Conservation (phyloP, 306 rosid genomes). For the Psophocarpus tetragonolobus region DNA sequence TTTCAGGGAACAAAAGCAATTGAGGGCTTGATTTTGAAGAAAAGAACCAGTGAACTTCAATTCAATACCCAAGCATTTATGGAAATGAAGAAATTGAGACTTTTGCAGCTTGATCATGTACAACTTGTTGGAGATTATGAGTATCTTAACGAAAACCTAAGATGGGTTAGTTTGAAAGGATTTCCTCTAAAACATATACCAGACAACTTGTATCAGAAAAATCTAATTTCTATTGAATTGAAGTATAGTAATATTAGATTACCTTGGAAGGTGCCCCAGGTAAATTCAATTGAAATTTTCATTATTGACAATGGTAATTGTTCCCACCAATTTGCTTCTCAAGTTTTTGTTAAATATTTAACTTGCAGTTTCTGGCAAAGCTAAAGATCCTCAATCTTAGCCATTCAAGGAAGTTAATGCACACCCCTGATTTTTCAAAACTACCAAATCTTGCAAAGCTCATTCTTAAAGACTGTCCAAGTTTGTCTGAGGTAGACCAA, state of each 20-base stretch:
- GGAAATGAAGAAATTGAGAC: conserved; percentile 43
- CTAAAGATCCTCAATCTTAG: not conserved
- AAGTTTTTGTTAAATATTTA: no score
- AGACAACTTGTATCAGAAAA: not conserved
- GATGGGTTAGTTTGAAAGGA: conserved; percentile 46
- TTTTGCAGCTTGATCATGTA: conserved; percentile 39
- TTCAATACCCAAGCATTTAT: conserved; percentile 33
- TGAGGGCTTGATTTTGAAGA: conserved; percentile 23
- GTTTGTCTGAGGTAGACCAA: not conserved
- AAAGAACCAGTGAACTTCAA: not conserved
- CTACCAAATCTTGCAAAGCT: not conserved
- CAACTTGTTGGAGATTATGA: conserved; percentile 30
- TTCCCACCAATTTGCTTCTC: not conserved
- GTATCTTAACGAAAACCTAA: conserved; percentile 29
- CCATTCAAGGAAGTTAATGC: not conserved
- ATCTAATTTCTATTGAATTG: not conserved
- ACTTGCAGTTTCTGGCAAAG: not conserved
- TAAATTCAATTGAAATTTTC: not conserved
- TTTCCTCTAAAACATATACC: conserved; percentile 34
- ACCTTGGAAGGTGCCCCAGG: conserved; percentile 45
- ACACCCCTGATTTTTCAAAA: not conserved
- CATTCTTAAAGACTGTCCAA: not conserved
- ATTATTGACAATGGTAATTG: no score
- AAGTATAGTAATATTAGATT: conserved; percentile 25
- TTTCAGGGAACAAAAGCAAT: conserved; percentile 25